A percentile compares a stretch with the other conserved stretches of the same genome.
Evolutionary conservation across 2,329 filamentous ascomycete genomes (phyloP).

Genomic region (Didymella segeticola): DNA sequence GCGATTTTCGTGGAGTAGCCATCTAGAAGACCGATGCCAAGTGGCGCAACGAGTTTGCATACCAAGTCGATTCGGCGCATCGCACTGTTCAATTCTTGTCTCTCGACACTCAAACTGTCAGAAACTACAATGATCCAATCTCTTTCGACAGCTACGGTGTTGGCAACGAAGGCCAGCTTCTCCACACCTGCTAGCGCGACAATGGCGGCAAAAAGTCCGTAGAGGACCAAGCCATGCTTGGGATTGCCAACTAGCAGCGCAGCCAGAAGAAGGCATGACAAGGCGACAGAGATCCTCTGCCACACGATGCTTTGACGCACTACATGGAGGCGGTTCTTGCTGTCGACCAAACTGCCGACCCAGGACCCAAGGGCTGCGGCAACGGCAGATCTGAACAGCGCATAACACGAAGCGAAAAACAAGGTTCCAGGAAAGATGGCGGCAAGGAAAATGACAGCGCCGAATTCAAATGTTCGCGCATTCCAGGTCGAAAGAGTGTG

Average conservation of each 20-base stretch:
- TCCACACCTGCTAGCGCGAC: slow-evolving; percentile 70
- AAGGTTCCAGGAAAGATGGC: slow-evolving; percentile 61
- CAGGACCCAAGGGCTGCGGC: slow-evolving; percentile 66
- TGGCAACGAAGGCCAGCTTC: slow-evolving; percentile 70
- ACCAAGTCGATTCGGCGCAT: slow-evolving; percentile 67
- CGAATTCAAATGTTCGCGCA: slow-evolving; percentile 57
- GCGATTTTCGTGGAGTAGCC: slow-evolving; percentile 57
- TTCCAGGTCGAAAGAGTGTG: slow-evolving; percentile 60
- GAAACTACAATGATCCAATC: slow-evolving; percentile 71
- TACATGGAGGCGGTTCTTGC: slow-evolving; percentile 48
- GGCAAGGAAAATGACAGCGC: slow-evolving; percentile 57
- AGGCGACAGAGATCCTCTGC: slow-evolving; percentile 44
- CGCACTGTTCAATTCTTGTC: slow-evolving; percentile 59
- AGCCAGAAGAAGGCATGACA: slow-evolving; percentile 40
- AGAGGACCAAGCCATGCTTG: slow-evolving; percentile 33
- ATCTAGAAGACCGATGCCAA: slow-evolving; percentile 59
- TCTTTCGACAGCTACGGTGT: slow-evolving; percentile 72
- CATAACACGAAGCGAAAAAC: slow-evolving; percentile 73
- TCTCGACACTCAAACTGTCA: slow-evolving; percentile 37
- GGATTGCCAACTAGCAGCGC: slow-evolving; percentile 21
- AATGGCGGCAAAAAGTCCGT: slow-evolving; percentile 36
- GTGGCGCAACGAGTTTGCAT: slow-evolving; percentile 63
- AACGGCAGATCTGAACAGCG: slow-evolving; percentile 64
- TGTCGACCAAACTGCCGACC: slow-evolving; percentile 67
- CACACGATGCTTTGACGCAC: slow-evolving; percentile 52